Conservation (phyloP, 23 red algal genomes). For the Cyanidioschyzon merolae region DNA sequence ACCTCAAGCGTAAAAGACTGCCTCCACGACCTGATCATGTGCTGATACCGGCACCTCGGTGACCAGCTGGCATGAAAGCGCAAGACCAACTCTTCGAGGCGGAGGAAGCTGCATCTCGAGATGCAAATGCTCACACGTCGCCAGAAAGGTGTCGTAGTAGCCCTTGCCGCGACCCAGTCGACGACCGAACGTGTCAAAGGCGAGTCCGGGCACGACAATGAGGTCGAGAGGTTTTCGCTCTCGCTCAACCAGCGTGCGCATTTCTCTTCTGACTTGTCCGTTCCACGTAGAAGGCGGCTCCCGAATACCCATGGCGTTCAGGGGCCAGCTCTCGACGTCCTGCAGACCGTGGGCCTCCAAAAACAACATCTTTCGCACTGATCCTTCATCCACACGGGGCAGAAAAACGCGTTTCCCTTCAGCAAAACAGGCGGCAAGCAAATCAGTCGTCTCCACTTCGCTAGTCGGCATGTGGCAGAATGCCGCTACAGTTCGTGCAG, state of each 20-base stretch:
- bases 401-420: slow-evolving; percentile 15
- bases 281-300: slow-evolving; percentile 39
- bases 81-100: neutral
- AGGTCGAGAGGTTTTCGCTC: slow-evolving; percentile 43
- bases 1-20: neutral
- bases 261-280: neutral
- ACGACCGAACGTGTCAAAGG: slow-evolving; percentile 58
- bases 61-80: neutral
- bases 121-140: slow-evolving; percentile 1
- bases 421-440: neutral
- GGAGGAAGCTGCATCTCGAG: neutral
- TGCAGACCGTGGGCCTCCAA: slow-evolving; percentile 5
- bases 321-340: slow-evolving; percentile 40
- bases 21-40: slow-evolving; percentile 12
- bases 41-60: neutral
- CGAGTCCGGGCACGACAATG: slow-evolving; percentile 80
- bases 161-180: slow-evolving; percentile 90
- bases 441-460: slow-evolving; percentile 19
- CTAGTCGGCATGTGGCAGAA: slow-evolving; percentile 12
- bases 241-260: slow-evolving; percentile 18
- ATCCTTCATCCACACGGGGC: neutral
- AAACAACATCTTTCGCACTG: neutral
- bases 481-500: slow-evolving; percentile 10
- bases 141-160: slow-evolving; percentile 64
- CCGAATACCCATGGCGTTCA: slow-evolving; percentile 41